Evolutionary conservation across 139 green algal genomes (phyloP).

Genomic region (Chlamydomonas schloesseri): DNA sequence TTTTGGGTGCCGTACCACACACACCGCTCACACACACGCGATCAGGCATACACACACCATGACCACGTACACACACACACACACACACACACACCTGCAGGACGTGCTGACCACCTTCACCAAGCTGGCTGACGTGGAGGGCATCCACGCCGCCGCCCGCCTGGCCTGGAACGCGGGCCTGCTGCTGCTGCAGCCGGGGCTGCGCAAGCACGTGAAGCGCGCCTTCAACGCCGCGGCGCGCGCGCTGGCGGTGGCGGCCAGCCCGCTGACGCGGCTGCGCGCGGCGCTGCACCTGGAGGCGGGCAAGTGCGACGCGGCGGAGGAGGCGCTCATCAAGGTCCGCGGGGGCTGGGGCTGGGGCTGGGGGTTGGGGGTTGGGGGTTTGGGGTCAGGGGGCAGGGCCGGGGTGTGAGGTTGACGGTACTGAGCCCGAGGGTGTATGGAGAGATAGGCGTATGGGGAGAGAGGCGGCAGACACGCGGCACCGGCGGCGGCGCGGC

Average conservation of each 20-base stretch:
- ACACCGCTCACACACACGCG: too few species aligned
- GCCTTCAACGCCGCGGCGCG: constrained; percentile 64
- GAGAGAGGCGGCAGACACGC: too few species aligned
- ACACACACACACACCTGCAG: too few species aligned
- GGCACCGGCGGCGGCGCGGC: too few species aligned
- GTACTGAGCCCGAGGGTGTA: not conserved
- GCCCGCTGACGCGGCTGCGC: constrained; percentile 61
- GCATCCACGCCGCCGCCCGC: constrained; percentile 64
- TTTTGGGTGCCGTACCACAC: too few species aligned
- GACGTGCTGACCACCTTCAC: constrained; percentile 59
- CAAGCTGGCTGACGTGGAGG: constrained; percentile 66
- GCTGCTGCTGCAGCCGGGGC: constrained; percentile 66
- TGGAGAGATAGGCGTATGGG: too few species aligned
- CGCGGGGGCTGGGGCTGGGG: too few species aligned
- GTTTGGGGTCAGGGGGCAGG: not conserved
- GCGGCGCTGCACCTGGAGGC: constrained; percentile 73
- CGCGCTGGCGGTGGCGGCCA: constrained; percentile 64
- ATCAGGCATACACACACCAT: too few species aligned
- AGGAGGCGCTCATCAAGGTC: constrained; percentile 73
- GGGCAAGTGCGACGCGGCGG: constrained; percentile 67
- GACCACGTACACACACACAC: too few species aligned
- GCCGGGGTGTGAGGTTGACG: not conserved
- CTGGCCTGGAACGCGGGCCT: constrained; percentile 76
- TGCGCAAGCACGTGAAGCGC: constrained; percentile 56
- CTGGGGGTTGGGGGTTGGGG: not conserved